Evolutionary conservation across 1,284 basidiomycete genomes (phyloP).

Genomic region (Ganoderma sinense): DNA sequence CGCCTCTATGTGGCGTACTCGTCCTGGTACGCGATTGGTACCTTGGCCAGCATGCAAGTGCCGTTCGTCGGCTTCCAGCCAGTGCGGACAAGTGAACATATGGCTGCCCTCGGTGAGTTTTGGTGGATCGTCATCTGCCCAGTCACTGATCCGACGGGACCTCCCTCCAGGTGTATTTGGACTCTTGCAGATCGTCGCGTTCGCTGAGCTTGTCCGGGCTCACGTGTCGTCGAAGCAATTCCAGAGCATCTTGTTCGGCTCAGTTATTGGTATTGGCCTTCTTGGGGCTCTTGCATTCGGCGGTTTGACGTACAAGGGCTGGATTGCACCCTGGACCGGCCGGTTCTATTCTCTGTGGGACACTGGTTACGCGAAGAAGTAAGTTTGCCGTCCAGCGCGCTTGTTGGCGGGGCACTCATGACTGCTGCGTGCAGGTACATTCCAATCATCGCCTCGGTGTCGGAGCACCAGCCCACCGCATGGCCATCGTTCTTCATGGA

Average conservation of each 20-base stretch:
- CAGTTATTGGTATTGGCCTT: slow-evolving; percentile 77
- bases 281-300: slow-evolving; percentile 79
- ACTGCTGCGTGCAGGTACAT: slow-evolving; percentile 69
- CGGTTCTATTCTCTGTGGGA: slow-evolving; percentile 99
- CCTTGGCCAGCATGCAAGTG: slow-evolving; percentile 98
- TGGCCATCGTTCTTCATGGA: slow-evolving; percentile 99
- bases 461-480: slow-evolving; percentile 99
- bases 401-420: slow-evolving; percentile 19
- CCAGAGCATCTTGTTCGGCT: slow-evolving; percentile 78
- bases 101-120: slow-evolving; percentile 89
- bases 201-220: slow-evolving; percentile 88
- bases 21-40: slow-evolving; percentile 98
- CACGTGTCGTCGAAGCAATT: slow-evolving; percentile 96
- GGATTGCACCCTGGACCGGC: slow-evolving; percentile 99
- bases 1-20: slow-evolving; percentile 96
- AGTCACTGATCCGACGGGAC: slow-evolving; percentile 14
- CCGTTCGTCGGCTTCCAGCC: slow-evolving; percentile 99
- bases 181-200: slow-evolving; percentile 95
- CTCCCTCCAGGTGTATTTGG: slow-evolving; percentile 84
- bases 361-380: slow-evolving; percentile 98
- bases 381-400: slow-evolving; percentile 19
- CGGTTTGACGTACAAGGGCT: slow-evolving; percentile 90
- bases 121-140: slow-evolving; percentile 11
- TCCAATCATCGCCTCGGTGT: slow-evolving; percentile 98
- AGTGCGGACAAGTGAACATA: slow-evolving; percentile 97